Evolutionary conservation across 2,329 filamentous ascomycete species (phyloP).

Genomic region (Cladophialophora psammophila): DNA sequence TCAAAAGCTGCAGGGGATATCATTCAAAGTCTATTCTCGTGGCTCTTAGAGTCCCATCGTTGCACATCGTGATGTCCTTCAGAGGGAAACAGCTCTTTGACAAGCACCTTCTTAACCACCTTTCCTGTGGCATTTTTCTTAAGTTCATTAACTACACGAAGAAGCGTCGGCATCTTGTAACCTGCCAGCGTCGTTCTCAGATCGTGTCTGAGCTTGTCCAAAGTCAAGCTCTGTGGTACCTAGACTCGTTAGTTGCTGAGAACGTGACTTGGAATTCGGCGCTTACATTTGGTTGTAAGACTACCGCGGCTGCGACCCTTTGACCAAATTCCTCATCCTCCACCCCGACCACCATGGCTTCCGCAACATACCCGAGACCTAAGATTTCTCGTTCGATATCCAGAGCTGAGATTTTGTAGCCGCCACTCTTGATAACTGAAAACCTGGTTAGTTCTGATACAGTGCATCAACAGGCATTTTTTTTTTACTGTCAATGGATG

Average conservation of each 20-base stretch:
- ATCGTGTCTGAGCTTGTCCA: slow-evolving; percentile 48
- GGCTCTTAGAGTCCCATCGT: slow-evolving; percentile 34
- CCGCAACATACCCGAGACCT: slow-evolving; percentile 52
- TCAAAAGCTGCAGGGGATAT: background rate
- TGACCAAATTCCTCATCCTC: slow-evolving; percentile 58
- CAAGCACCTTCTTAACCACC: slow-evolving; percentile 56
- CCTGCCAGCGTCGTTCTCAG: slow-evolving; percentile 52
- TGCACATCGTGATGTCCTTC: slow-evolving; percentile 39
- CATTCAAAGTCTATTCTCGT: background rate
- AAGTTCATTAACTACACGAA: slow-evolving; percentile 54
- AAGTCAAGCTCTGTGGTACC: slow-evolving; percentile 29
- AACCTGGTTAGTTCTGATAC: background rate
- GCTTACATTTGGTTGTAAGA: slow-evolving; percentile 13
- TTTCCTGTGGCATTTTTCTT: slow-evolving; percentile 58
- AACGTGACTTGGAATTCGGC: too few species aligned
- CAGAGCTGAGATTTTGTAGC: slow-evolving; percentile 59
- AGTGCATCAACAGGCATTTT: slow-evolving; percentile 45
- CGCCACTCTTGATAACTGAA: slow-evolving; percentile 29
- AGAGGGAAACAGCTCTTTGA: slow-evolving; percentile 47
- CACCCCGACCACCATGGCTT: slow-evolving; percentile 58
- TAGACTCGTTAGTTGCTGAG: background rate
- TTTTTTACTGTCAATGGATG: slow-evolving; percentile 58
- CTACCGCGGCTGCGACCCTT: slow-evolving; percentile 54
- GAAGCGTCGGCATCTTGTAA: slow-evolving; percentile 57
- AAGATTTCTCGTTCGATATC: slow-evolving; percentile 59